A percentile compares a stretch with the other conserved stretches of the same genome.
phyloP scores from a whole-genome alignment of 306 rosid species.

The Vicia villosa region DNA sequence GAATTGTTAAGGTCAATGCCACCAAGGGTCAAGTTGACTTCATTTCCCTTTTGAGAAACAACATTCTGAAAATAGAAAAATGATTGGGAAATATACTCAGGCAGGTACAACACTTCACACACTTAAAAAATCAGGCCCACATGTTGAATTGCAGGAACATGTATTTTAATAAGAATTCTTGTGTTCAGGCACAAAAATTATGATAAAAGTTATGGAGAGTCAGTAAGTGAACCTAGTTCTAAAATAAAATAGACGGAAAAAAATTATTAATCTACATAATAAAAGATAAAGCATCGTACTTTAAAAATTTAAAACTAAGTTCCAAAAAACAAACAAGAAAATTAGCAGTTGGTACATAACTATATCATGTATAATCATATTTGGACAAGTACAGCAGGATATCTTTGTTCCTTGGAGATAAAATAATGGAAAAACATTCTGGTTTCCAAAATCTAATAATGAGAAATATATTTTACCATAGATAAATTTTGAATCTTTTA shows the following conservation, averaged over 20 bases:
- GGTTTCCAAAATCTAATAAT: background rate
- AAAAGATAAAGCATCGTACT: slow-evolving; percentile 1
- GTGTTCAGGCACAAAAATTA: background rate
- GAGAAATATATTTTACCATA: slow-evolving; percentile 1
- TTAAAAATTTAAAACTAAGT: slow-evolving; percentile 11
- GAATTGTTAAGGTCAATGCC: slow-evolving; percentile 99
- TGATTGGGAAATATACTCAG: too few relatives aligned
- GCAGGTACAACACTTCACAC: too few relatives aligned
- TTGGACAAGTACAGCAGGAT: slow-evolving; percentile 7
- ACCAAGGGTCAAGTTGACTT: slow-evolving; percentile 91
- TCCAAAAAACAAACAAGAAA: background rate
- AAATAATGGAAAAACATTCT: slow-evolving; percentile 11
- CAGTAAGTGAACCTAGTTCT: background rate
- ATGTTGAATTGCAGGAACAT: too few relatives aligned
- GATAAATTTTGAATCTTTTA: background rate
- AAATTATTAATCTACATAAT: background rate
- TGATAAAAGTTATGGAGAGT: background rate
- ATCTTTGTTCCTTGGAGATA: slow-evolving; percentile 5
- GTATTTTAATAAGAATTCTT: too few relatives aligned
- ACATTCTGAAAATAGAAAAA: slow-evolving; percentile 51
- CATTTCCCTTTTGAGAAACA: slow-evolving; percentile 72
- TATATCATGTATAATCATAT: slow-evolving; percentile 3
- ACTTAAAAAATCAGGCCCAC: too few relatives aligned
- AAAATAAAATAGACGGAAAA: background rate
- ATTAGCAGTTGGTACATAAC: background rate